Evolutionary conservation across 306 rosid genomes (phyloP).

Genomic region (Cucurbita pepo): DNA sequence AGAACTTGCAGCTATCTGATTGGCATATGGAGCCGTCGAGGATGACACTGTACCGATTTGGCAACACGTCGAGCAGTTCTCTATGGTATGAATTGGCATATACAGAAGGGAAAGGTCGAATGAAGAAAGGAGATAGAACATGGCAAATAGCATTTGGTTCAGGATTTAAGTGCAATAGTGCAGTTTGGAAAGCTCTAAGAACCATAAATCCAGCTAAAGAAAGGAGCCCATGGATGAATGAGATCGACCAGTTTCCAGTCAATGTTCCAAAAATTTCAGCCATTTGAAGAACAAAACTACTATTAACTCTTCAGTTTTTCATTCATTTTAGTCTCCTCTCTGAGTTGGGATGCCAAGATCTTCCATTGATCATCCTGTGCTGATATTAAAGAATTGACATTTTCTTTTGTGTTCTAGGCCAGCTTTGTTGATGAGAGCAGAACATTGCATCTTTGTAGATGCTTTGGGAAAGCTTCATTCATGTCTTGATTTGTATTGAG

Average conservation of each 20-base stretch:
- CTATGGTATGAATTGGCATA: conserved; percentile 87
- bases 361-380: neutral
- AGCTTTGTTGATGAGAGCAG: conserved; percentile 10
- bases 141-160: conserved; percentile 95
- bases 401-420: conserved; percentile 11
- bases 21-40: conserved; percentile 99
- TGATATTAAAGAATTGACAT: neutral
- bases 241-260: conserved; percentile 59
- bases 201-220: conserved; percentile 56
- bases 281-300: conserved; percentile 18
- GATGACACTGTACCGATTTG: conserved; percentile 83
- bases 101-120: conserved; percentile 79
- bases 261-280: conserved; percentile 56
- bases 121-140: conserved; percentile 72
- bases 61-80: conserved; percentile 88
- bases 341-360: neutral
- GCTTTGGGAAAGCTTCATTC: neutral
- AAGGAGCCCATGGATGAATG: conserved; percentile 70
- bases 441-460: neutral
- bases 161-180: conserved; percentile 87
- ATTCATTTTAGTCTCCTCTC: neutral
- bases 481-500: conserved; percentile 3
- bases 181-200: conserved; percentile 81
- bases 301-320: neutral
- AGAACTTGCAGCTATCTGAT: conserved; percentile 68